Conservation (phyloP, 2,329 filamentous ascomycete species). For the Xylaria sp. region DNA sequence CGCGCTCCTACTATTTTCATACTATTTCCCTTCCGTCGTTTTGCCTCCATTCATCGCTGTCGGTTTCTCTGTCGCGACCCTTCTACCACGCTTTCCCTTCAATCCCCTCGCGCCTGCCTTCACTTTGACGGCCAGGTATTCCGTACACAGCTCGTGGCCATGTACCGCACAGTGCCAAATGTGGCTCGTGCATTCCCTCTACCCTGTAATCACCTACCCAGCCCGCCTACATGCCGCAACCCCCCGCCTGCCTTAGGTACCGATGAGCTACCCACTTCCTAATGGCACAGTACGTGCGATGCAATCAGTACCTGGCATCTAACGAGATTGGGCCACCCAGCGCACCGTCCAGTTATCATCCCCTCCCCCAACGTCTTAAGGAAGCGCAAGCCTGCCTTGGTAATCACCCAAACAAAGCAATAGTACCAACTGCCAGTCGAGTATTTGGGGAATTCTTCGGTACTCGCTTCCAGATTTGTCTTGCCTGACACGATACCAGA, state of each 20-base stretch:
- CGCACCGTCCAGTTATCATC: conserved; percentile 9
- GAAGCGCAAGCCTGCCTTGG: conserved; percentile 13
- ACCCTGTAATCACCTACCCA: not conserved
- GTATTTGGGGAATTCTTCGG: conserved; percentile 35
- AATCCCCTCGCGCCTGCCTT: not conserved
- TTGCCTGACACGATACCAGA: conserved; percentile 39
- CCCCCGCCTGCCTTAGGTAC: not conserved
- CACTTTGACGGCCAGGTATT: not conserved
- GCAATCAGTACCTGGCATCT: conserved; percentile 18
- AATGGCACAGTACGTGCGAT: not conserved
- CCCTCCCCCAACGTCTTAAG: conserved; percentile 11
- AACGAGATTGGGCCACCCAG: conserved; percentile 16
- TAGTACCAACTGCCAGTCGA: conserved; percentile 16
- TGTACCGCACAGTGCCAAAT: not conserved
- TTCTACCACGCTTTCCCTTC: not conserved
- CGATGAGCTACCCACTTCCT: not conserved
- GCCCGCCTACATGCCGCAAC: not conserved
- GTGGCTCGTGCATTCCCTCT: not conserved
- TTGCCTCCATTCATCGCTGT: no score
- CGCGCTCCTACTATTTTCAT: not conserved
- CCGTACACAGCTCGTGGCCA: not conserved
- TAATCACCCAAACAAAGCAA: conserved; percentile 21
- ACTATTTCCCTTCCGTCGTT: not conserved
- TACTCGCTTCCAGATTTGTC: conserved; percentile 37
- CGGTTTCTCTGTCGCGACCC: not conserved